Base-by-base conservation (phyloP, 2,329 filamentous ascomycete genomes). In the Clarireedia sp. region DNA sequence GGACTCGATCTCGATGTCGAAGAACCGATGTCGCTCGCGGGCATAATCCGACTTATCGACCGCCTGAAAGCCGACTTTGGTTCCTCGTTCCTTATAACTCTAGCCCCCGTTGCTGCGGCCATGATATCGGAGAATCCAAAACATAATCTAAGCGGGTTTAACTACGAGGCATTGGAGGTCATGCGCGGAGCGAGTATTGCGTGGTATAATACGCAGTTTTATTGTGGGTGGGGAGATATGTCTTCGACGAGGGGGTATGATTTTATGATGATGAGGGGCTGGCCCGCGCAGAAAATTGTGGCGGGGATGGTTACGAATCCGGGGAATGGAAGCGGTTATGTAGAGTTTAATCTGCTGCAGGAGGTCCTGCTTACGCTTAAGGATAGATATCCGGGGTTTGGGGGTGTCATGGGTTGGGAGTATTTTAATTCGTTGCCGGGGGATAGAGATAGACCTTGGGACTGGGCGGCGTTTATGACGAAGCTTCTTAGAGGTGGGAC, bases 151-250 rank as follows among this genome's bases (percentile, higher is more conserved):
- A 90, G 86, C 57, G 91, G 90, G 0, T 96, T 96, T 70, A 79
- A 83, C 68, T 96, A 96, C 70, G 77, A 82, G 45, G 75, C 83
- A 10, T 78, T 96, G 2, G 89, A 95, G 68, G 75, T 78, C 10
- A 77, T 81, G 69, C 76, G 81, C 5, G 85, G 85, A 0, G 71
- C 70, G 16, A 78, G 85, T 44, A 87, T 96, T 26, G 77, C 78
- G 2, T 96, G 90, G 82, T 96, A 96, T 70, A 96, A 96, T 67
- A 78, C 86, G 5, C 91, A 96, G 67, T 95, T 96, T 71, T 96
- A 96, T 76, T 94, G 88, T 67, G 90, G 90, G 1, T 96, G 89
- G 85, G 67, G 67, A 17, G 66, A 68, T 55, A 48, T 71, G 16
- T 46, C 19, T 14, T 26, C 43, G 1, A 46, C 43, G 65, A 68